Conservation (phyloP, 2,329 filamentous ascomycete species). For the Orbilia ellipsospora region DNA sequence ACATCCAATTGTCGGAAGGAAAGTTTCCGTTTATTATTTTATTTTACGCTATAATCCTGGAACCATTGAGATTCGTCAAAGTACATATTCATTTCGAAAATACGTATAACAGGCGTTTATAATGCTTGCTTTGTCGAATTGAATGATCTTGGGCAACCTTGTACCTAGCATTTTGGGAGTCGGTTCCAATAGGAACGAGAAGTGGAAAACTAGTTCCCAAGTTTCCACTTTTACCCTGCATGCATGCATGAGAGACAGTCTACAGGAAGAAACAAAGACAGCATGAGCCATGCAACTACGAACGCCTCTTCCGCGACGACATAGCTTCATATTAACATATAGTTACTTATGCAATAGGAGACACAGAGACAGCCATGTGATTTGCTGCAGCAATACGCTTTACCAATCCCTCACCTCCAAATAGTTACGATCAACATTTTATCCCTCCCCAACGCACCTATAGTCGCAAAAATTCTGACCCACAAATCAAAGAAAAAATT, state of each 20-base stretch:
- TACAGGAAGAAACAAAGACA: neutral
- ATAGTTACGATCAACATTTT: slow-evolving; percentile 8
- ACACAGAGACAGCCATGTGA: neutral
- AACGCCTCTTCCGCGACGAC: slow-evolving; percentile 29
- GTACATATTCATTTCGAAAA: too few relatives aligned
- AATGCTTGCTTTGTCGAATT: too few relatives aligned
- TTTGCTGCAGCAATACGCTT: too few relatives aligned
- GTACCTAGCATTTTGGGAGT: neutral
- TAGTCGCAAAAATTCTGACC: slow-evolving; percentile 7
- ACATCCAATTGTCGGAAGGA: too few relatives aligned
- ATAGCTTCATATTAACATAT: slow-evolving; percentile 13
- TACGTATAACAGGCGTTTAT: too few relatives aligned
- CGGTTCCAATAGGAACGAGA: neutral
- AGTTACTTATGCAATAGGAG: slow-evolving; percentile 14
- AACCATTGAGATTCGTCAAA: too few relatives aligned
- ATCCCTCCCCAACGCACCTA: neutral
- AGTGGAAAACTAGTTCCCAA: slow-evolving; percentile 5
- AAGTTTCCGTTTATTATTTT: too few relatives aligned
- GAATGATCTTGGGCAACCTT: too few relatives aligned
- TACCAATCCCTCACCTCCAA: too few relatives aligned
- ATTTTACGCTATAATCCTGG: too few relatives aligned
- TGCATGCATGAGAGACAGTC: slow-evolving; percentile 4
- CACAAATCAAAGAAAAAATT: neutral
- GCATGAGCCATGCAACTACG: slow-evolving; percentile 17
- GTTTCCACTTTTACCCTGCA: slow-evolving; percentile 9